A percentile compares a stretch with the other conserved stretches of the same genome.
Conservation (phyloP, 139 green algal genomes). For the Closterium sp. region DNA sequence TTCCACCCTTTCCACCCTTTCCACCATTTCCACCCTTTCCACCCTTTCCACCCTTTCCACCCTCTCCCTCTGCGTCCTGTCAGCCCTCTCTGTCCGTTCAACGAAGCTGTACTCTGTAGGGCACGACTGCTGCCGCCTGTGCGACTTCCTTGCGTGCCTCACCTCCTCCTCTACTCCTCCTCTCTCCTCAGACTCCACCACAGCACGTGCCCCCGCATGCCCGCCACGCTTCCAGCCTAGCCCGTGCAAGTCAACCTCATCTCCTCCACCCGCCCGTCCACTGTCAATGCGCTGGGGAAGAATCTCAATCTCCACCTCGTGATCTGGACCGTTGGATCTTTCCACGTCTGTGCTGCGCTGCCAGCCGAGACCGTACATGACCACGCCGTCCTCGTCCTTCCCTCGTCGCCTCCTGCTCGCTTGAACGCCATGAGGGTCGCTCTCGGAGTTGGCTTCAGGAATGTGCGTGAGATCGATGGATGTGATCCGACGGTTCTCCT, state of each 20-base stretch:
- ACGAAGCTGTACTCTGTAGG: background rate
- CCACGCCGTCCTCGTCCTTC: background rate
- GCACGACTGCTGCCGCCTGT: background rate
- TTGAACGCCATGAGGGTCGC: background rate
- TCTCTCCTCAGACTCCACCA: background rate
- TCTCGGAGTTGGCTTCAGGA: background rate
- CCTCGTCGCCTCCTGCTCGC: background rate
- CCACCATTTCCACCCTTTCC: no score
- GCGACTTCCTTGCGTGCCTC: background rate
- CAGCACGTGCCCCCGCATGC: no score
- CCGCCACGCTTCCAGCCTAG: no score
- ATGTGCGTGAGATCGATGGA: background rate
- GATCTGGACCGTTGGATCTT: background rate
- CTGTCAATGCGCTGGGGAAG: no score
- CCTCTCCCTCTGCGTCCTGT: no score
- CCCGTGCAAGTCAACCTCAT: no score
- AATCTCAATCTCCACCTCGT: no score
- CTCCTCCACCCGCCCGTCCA: no score
- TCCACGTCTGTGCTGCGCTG: background rate
- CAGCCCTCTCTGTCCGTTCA: no score
- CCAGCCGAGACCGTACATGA: background rate
- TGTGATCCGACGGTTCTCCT: background rate
- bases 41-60: no score
- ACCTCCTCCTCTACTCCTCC: background rate
- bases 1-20: no score